Base-by-base conservation (phyloP, 257 asterid genomes). In the Eucommia ulmoides region DNA sequence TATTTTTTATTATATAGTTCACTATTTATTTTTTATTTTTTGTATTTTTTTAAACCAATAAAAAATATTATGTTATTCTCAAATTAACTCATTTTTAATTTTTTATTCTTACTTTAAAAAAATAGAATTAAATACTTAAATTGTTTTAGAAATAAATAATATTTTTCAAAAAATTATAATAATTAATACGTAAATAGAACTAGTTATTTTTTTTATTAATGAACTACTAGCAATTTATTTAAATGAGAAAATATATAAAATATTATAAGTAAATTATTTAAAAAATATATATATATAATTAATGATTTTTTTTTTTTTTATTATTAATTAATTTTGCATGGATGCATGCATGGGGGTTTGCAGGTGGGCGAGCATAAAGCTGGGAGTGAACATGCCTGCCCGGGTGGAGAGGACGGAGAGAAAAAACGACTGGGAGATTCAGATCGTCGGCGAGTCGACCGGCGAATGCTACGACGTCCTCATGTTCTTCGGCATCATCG, bases 331-430 rank as follows among this genome's bases (percentile, higher is more conserved):
- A 29, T 6, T 12, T 41, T 15, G 19, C 33, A 9, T 18, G 33
- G 23, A 38, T 2, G 19, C 1, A 35, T 26, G 21, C n/a, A 6
- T 33, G 12, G 16, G 35, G 41, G 24, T 42, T 16, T 47, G 33
- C 69, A 84, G 96, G 69, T 84, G 94, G 94, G 76, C 88, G 33
- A 85, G 92, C 66, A 83, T 91, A 64, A 69, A 62, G 55, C 16
- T 91, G 71, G 98, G 98, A 23, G 64, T 86, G 56, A 86, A 69
- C 72, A 86, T 91, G 96, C 98, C 95, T 0, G 96, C 93, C 52
- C 71, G 93, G 58, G 95, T 86, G 18, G 93, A 86, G 62, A 72
- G 93, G 70, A 75, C 79, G 0, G 83, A 78, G 20, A 86, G 98
- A 54, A 73, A 55, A 44, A 71, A 58, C 0, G 91, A 80, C 0